These are phyloP conservation scores for Aegilops tauschii DNA, from an alignment of 176 grass and related monocot species.

Conservation along the genomic window DNA sequence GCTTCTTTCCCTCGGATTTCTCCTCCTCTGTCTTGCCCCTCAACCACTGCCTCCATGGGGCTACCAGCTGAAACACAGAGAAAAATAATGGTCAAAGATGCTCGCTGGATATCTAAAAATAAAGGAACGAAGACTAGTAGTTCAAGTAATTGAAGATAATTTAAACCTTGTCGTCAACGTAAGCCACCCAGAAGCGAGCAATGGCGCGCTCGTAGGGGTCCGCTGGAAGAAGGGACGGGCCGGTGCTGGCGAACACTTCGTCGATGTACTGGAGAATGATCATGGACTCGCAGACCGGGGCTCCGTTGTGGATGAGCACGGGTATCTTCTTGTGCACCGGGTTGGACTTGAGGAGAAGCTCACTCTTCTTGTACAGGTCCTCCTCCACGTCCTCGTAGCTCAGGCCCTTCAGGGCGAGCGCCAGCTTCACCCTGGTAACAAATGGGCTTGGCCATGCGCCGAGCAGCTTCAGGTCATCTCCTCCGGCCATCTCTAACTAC, in stretches of 20 bases:
- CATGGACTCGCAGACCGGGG: conserved; percentile 32
- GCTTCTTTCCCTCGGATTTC: neutral
- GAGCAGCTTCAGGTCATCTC: neutral
- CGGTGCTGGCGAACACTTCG: neutral
- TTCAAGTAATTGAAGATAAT: no score
- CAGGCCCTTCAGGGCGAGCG: conserved; percentile 19
- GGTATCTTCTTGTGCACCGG: neutral
- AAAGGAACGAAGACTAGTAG: no score
- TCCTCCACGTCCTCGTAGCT: conserved; percentile 26
- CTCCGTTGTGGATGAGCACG: neutral
- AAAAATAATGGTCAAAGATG: neutral
- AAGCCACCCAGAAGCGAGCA: conserved; percentile 30
- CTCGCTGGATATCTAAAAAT: no score
- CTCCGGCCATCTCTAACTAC: neutral
- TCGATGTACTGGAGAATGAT: conserved; percentile 44
- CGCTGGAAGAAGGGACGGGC: neutral
- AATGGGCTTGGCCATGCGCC: neutral
- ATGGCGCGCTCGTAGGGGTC: conserved; percentile 11
- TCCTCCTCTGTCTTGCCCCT: neutral
- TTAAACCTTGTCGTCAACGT: conserved; percentile 26
- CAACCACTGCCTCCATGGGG: neutral
- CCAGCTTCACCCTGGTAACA: neutral
- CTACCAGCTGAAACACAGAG: neutral
- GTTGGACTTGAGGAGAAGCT: neutral
- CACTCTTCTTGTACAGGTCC: neutral